phyloP scores from a whole-genome alignment of 2,329 filamentous ascomycete species.

The Teratosphaeria gauchensis region DNA sequence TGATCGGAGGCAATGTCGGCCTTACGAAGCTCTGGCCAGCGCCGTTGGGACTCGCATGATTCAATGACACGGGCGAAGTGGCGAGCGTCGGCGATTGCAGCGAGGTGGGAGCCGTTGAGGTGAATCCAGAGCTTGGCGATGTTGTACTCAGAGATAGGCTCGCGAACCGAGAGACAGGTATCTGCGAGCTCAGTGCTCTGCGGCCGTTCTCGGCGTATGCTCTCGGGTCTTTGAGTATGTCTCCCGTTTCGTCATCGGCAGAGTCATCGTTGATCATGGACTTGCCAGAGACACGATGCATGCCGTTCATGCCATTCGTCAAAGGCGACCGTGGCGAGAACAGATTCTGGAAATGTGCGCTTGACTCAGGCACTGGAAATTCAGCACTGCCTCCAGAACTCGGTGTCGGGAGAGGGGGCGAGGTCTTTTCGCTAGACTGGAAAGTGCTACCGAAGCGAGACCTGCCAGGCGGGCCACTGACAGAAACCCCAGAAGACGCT shows the following conservation, averaged over 20 bases:
- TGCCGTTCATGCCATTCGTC: conserved; percentile 55
- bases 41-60: conserved; percentile 46
- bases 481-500: conserved; percentile 37
- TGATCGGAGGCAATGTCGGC: conserved; percentile 72
- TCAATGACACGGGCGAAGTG: conserved; percentile 16
- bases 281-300: conserved; percentile 53
- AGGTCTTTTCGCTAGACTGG: conserved; percentile 51
- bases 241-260: conserved; percentile 61
- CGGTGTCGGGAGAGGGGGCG: conserved; percentile 42
- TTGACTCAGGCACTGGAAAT: conserved; percentile 48
- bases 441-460: conserved; percentile 55
- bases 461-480: conserved; percentile 18
- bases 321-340: conserved; percentile 69
- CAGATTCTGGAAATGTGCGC: conserved; percentile 48
- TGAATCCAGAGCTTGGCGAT: conserved; percentile 46
- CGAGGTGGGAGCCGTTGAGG: conserved; percentile 38
- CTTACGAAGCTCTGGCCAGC: conserved; percentile 51
- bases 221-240: conserved; percentile 62
- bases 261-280: conserved; percentile 61
- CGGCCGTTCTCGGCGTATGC: conserved; percentile 68
- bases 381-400: conserved; percentile 47
- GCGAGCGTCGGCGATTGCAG: conserved; percentile 40
- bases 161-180: conserved; percentile 60
- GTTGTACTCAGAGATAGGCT: conserved; percentile 63
- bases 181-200: conserved; percentile 55